phyloP scores from a whole-genome alignment of 2,329 filamentous ascomycete genomes.

The Canariomyces notabilis region DNA sequence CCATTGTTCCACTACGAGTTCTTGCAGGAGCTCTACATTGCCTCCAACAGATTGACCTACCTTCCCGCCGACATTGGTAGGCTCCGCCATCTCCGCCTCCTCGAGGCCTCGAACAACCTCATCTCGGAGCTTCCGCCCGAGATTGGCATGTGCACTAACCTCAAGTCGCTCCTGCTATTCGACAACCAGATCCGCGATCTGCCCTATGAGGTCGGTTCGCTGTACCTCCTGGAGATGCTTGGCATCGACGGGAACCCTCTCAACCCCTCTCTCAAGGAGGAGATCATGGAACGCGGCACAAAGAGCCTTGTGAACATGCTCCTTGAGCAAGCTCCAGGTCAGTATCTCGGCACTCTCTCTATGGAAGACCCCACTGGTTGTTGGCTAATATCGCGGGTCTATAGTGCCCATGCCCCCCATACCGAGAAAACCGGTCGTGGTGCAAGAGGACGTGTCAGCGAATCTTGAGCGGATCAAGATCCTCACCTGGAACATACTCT shows the following conservation, averaged over 20 bases:
- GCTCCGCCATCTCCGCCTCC: constrained; percentile 71
- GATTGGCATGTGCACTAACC: constrained; percentile 92
- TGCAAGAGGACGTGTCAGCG: constrained; percentile 60
- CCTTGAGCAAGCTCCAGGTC: constrained; percentile 80
- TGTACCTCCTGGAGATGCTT: constrained; percentile 82
- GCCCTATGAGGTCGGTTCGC: constrained; percentile 80
- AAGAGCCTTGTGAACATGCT: constrained; percentile 77
- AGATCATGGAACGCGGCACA: constrained; percentile 82
- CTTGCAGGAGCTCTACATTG: constrained; percentile 85
- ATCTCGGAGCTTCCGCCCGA: constrained; percentile 78
- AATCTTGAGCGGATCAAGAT: constrained; percentile 71
- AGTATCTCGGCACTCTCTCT: constrained; percentile 32
- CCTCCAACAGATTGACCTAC: constrained; percentile 80
- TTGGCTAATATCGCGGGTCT: background rate
- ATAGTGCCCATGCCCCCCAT: constrained; percentile 72
- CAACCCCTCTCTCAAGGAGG: constrained; percentile 68
- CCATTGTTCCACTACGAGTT: constrained; percentile 85
- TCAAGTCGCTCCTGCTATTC: constrained; percentile 80
- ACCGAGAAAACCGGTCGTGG: constrained; percentile 71
- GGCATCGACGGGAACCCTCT: constrained; percentile 91
- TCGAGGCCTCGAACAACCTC: constrained; percentile 87
- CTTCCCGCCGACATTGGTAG: constrained; percentile 79
- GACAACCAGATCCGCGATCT: constrained; percentile 82
- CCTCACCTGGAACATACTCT: constrained; percentile 92
- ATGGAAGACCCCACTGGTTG: constrained; percentile 20